Conservation (phyloP, 495 filamentous ascomycete species). For the Xeromyces bisporus region DNA sequence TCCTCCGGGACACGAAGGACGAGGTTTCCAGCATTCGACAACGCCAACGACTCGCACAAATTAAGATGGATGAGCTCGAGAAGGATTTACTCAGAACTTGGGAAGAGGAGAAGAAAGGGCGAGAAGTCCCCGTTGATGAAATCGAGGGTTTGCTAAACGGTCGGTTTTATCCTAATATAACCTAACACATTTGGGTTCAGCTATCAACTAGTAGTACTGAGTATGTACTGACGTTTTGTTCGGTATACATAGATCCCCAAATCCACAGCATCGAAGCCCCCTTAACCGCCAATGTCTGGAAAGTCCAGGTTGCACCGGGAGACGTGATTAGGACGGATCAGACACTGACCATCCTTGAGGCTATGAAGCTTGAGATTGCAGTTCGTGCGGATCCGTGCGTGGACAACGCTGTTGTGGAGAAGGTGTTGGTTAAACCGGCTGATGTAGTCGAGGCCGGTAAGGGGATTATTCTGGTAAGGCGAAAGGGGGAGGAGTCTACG, state of each 20-base stretch:
- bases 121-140: conserved; percentile 22
- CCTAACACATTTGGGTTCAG: too few species aligned
- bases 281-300: conserved; percentile 43
- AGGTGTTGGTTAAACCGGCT: conserved; percentile 23
- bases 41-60: conserved; percentile 26
- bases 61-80: conserved; percentile 29
- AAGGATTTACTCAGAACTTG: conserved; percentile 26
- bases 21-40: conserved; percentile 26
- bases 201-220: too few species aligned
- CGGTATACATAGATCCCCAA: conserved; percentile 24
- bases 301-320: conserved; percentile 30
- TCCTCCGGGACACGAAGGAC: conserved; percentile 21
- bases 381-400: conserved; percentile 14
- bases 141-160: conserved; percentile 26
- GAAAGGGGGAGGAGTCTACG: too few species aligned
- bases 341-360: conserved; percentile 29
- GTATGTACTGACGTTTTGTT: too few species aligned
- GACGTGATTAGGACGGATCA: conserved; percentile 18
- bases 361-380: conserved; percentile 40
- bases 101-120: conserved; percentile 30
- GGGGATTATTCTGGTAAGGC: conserved; percentile 15
- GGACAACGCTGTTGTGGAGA: conserved; percentile 16
- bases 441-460: conserved; percentile 26
- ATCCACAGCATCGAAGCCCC: conserved; percentile 28
- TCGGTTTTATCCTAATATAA: too few species aligned